Conservation (phyloP, 108 stramenopile genomes). For the Schizochytrium sp. region DNA sequence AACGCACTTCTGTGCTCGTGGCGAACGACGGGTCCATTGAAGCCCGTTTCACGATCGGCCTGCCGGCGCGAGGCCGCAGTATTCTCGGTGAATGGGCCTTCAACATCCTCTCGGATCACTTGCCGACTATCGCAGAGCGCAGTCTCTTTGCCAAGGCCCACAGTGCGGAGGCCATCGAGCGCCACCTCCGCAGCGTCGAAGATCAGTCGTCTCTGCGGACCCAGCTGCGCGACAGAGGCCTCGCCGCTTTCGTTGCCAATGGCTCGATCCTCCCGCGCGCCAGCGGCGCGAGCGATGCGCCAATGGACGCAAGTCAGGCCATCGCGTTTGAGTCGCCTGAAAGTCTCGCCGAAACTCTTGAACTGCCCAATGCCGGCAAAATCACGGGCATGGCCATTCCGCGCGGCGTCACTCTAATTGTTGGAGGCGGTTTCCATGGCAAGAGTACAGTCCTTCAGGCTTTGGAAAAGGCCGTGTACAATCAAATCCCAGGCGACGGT, state of each 20-base stretch:
- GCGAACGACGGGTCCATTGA: slow-evolving; percentile 53
- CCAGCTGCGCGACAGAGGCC: slow-evolving; percentile 50
- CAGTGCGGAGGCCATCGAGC: slow-evolving; percentile 39
- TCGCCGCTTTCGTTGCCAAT: slow-evolving; percentile 77
- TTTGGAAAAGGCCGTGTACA: slow-evolving; percentile 78
- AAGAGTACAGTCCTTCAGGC: slow-evolving; percentile 82
- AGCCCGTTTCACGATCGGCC: slow-evolving; percentile 77
- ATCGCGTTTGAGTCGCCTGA: slow-evolving; percentile 61
- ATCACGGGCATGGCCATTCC: slow-evolving; percentile 81
- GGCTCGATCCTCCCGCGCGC: slow-evolving; percentile 75
- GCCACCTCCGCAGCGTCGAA: slow-evolving; percentile 69
- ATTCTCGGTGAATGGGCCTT: slow-evolving; percentile 71
- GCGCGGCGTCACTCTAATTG: slow-evolving; percentile 81
- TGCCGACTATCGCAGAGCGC: slow-evolving; percentile 60
- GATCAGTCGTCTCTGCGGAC: slow-evolving; percentile 71
- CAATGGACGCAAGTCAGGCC: slow-evolving; percentile 49
- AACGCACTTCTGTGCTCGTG: slow-evolving; percentile 68
- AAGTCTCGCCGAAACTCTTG: slow-evolving; percentile 40
- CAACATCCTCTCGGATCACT: slow-evolving; percentile 57
- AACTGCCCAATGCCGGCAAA: slow-evolving; percentile 45
- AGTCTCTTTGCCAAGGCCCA: slow-evolving; percentile 49
- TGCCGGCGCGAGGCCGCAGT: slow-evolving; percentile 77
- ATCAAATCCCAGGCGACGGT: slow-evolving; percentile 89
- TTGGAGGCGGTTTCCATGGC: slow-evolving; percentile 96
- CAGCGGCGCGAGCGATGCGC: slow-evolving; percentile 71